These are phyloP conservation scores for Leucosporidium scottii DNA, from an alignment of 768 basidiomycete genomes.

Conservation along the genomic window DNA sequence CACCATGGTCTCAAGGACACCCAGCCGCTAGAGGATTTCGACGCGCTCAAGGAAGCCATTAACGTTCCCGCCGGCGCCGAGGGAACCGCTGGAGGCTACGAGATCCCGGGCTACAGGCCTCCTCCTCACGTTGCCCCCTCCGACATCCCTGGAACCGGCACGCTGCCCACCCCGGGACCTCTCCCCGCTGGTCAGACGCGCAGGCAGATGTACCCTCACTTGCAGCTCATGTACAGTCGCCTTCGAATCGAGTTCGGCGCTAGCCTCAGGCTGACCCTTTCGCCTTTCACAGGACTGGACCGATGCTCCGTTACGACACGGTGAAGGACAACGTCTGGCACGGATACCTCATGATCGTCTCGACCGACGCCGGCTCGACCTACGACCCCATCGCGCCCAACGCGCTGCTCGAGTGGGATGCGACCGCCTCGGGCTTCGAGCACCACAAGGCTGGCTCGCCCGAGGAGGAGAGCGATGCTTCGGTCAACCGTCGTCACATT, in stretches of 20 bases:
- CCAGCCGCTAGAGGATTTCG: constrained; percentile 11
- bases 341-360: constrained; percentile 81
- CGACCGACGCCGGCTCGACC: constrained; percentile 67
- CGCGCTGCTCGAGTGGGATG: constrained; percentile 68
- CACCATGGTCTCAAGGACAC: constrained; percentile 49
- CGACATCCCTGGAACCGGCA: constrained; percentile 5
- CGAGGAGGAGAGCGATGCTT: not conserved
- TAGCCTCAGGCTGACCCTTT: not conserved
- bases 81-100: not conserved
- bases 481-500: constrained; percentile 21
- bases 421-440: constrained; percentile 42
- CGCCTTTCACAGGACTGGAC: constrained; percentile 11
- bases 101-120: constrained; percentile 21
- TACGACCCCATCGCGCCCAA: constrained; percentile 64
- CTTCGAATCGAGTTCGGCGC: not conserved
- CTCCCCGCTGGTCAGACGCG: constrained; percentile 8
- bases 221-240: constrained; percentile 27
- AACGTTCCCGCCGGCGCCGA: not conserved
- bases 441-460: not conserved
- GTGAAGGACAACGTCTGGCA: constrained; percentile 74
- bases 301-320: constrained; percentile 54
- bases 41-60: constrained; percentile 11
- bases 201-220: constrained; percentile 24
- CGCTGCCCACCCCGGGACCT: constrained; percentile 4
- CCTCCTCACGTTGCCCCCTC: constrained; percentile 2